Evolutionary conservation across 176 grass and related monocot species (phyloP), one percentile per base, ranked within the genome.

Genomic region (Triticum timopheevii): DNA sequence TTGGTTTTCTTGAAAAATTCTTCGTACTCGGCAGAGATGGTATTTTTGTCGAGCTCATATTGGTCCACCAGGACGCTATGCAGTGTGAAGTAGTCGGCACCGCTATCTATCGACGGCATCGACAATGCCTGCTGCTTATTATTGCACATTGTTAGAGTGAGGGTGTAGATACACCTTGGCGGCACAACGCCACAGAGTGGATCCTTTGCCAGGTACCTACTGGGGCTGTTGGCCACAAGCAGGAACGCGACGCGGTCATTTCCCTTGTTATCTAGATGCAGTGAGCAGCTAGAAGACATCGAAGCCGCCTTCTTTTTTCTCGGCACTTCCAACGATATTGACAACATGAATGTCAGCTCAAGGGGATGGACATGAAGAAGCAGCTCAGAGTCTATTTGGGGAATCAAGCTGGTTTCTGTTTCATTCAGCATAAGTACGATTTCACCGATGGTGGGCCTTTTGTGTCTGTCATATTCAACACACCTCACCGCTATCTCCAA

Each of bases 391-490:
- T 12, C 61, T 64, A 64, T 13, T 27, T 27, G 10, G 1, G 23
- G 34, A 38, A 22, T 38, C 19, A 70, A 39, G 15, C 42, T 45
- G 8, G 0, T 22, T 35, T 70, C 69, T 42, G 20, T 72, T 23
- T 72, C 10, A 1, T 42, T 13, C 4, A 72, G 69, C 36, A 24
- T 42, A 13, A 1, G 20, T 22, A 72, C 9, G 36, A 72, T 72
- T 1, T 72, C 36, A 10, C 10, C 22, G 0, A 73, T 44, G 10
- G 69, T 0, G 11, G 79, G 62, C 10, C 79, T 81, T 67, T 47
- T 30, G 0, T 2, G 4, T 24, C 4, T 17, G 13, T 49, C 24
- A 5, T 0, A 0, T 0, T 81, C 39, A 24, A 67, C 0, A 1
- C 79, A 81, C 2, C 7, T 30, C 3, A 81, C 10, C 13, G 39